Base-by-base conservation (phyloP, 2,329 filamentous ascomycete genomes). In the Bimuria novae-zelandiae region DNA sequence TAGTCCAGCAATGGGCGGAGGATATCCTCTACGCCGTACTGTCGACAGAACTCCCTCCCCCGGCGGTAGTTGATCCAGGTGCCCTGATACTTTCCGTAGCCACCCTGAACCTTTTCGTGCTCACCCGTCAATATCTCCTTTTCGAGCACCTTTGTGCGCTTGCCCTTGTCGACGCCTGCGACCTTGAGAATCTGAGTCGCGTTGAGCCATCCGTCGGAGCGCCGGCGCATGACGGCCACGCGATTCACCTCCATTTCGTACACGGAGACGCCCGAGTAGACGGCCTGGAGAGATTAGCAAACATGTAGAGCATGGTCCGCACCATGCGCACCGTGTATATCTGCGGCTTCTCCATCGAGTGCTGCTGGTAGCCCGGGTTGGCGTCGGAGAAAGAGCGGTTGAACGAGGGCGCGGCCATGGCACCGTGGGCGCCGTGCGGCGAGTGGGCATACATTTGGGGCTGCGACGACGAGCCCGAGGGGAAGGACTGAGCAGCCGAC, bases 241-340 rank as follows among this genome's bases (percentile, higher is more conserved):
- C 85, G 85, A 72, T 96, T 95, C 56, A 97, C 89, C 73, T 97
- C 92, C 92, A 97, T 97, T 76, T 99, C 94, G 78, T 97, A 99
- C 14, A 99, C 94, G 56, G 93, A 88, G 40, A 97, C 91, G 62
- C 92, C 92, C 7, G 93, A 97, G 74, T 97, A 97, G 35, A 95
- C 89, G 55, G 93, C 93, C 86, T 61, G 50, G 35, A 16, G 16
- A 8, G 11, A 56, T 70, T 56, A 69, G 63, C 46, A 52, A 16
- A 12, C 8, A 14, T 10, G 22, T 89, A 3, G 90, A 95, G 72
- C 14, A 95, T 95, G 19, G 91, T 86, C 47, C 90, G 82, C 85
- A 25, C 27, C 17, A 22, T 37, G 63, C 75, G 44, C 63, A 79
- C 77, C 7, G 79, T 80, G 60, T 81, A 81, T 57, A 81, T 81